These are phyloP conservation scores for Caloboletus firmus DNA, from an alignment of 1,284 basidiomycete species.

Conservation along the genomic window DNA sequence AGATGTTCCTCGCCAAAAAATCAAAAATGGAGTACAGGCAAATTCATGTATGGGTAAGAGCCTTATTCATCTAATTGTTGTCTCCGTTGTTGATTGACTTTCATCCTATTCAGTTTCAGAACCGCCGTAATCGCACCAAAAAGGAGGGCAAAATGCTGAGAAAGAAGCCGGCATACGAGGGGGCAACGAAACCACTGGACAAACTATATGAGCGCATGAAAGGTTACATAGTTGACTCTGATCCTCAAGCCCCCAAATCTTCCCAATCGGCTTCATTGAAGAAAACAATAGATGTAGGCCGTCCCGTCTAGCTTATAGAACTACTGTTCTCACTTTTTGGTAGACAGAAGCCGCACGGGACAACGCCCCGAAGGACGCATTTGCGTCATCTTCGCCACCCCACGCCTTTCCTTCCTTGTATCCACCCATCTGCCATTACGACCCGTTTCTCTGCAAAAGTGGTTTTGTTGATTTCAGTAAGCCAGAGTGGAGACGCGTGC, in stretches of 20 bases:
- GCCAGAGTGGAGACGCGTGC: conserved; percentile 11
- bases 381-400: conserved; percentile 11
- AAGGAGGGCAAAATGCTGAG: neutral
- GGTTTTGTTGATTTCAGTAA: neutral
- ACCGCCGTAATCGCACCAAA: conserved; percentile 25
- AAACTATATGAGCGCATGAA: neutral
- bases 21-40: conserved; percentile 51
- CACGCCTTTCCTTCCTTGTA: conserved; percentile 24
- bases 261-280: neutral
- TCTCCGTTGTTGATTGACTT: neutral
- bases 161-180: neutral
- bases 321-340: neutral
- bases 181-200: neutral
- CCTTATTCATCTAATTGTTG: accelerated
- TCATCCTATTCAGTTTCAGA: conserved; percentile 16
- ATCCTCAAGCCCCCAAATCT: accelerated
- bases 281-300: neutral
- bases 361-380: neutral
- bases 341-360: neutral
- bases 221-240: neutral
- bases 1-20: conserved; percentile 42
- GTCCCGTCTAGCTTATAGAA: neutral
- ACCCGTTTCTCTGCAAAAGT: conserved; percentile 25
- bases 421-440: conserved; percentile 17
- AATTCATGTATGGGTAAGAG: conserved; percentile 58